Evolutionary conservation across 257 asterid genomes (phyloP).

Genomic region (Forsythia suspensa): DNA sequence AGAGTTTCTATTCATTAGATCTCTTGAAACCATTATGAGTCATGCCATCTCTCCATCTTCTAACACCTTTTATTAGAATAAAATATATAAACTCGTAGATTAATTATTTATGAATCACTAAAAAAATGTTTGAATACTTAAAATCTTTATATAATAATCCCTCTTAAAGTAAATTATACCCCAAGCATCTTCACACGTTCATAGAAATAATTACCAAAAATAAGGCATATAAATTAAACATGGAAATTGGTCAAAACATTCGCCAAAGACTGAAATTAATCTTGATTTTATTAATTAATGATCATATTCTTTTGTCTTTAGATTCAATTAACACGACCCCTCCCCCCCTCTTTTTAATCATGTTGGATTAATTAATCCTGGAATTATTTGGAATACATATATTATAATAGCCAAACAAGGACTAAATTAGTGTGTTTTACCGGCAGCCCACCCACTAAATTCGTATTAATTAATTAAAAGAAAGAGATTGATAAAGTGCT

Average conservation of each 20-base stretch:
- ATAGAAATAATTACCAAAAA: not conserved
- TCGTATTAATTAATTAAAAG: not conserved
- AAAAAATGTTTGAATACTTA: too few species aligned
- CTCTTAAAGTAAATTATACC: not conserved
- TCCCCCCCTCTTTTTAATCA: too few species aligned
- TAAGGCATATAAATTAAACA: not conserved
- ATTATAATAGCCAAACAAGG: not conserved
- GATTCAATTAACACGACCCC: too few species aligned
- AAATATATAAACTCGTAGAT: too few species aligned
- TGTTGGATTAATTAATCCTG: not conserved
- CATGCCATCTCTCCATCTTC: not conserved
- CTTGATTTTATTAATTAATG: not conserved
- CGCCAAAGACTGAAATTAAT: not conserved
- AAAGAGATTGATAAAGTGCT: not conserved
- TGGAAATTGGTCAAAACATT: not conserved
- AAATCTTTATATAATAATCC: not conserved
- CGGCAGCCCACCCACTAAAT: not conserved
- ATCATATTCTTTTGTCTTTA: not conserved
- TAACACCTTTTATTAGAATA: too few species aligned
- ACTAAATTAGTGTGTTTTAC: not conserved
- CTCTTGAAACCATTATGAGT: not conserved
- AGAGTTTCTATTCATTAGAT: too few species aligned
- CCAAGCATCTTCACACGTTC: not conserved
- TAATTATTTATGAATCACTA: too few species aligned
- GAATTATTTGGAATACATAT: too few species aligned